Base-by-base conservation (phyloP, 805 yeast species). In the Wickerhamiella musiphila region DNA sequence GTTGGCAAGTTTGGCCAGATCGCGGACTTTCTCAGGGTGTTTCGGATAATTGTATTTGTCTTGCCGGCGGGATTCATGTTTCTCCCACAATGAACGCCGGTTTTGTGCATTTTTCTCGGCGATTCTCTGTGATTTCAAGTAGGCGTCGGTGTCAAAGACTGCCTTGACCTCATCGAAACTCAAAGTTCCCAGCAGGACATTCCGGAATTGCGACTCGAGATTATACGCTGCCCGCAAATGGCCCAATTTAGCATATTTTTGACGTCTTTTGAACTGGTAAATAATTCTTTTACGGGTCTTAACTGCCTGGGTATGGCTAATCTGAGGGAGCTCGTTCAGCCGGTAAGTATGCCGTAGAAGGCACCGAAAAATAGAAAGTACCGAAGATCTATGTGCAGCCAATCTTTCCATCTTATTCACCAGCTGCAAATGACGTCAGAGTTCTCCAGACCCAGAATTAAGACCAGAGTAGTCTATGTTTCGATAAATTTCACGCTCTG, bases 11-110 rank as follows among this genome's bases (percentile, higher is more conserved):
- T 22, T 16, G 2, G 35, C 38, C 3, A 20, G 24, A 18, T 24
- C 29, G 8, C 32, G 28, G 15, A 35, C 38, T 21, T 17, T 26
- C 15, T 14, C 21, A 4, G 11, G 10, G 17, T 18, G 18, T 6
- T 14, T 24, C 3, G 46, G 41, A 2, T 18, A 8, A 19, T 45
- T 45, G 29, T 32, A 40, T 19, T 4, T 26, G 31, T 45, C 49
- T 18, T 34, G 31, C n/a, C 40, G 33, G 3, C 49, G 42, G 14
- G 23, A 29, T n/a, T 32, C 35, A 11, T 35, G 40, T 29, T 33
- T 39, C 11, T 22, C 25, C 45, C 45, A 41, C 11, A 36, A 30
- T 17, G 9, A 12, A 5, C 14, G 31, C 26, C 20, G 10, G 11
- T 21, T 12, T 7, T 14, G 6, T 7, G 33, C 29, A 21, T 29